Evolutionary conservation across 495 filamentous ascomycete species (phyloP).

Genomic region (Aspergillus coremiiformis): DNA sequence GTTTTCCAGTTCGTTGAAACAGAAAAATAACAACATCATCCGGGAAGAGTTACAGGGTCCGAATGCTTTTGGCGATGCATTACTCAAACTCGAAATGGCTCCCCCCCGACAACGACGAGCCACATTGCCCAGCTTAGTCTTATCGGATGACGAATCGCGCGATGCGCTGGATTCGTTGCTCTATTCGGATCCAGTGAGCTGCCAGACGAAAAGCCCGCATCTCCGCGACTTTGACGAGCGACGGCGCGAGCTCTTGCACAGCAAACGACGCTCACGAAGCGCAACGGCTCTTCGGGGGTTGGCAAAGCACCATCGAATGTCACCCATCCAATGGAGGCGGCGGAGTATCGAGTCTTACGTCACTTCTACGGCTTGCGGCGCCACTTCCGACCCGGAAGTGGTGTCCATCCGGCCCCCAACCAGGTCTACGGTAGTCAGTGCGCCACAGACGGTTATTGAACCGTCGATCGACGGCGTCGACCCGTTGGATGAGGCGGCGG

Average conservation of each 20-base stretch:
- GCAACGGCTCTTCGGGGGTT: slow-evolving; percentile 22
- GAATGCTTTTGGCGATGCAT: slow-evolving; percentile 17
- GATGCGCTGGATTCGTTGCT: slow-evolving; percentile 22
- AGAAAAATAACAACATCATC: slow-evolving; percentile 23
- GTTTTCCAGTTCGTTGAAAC: slow-evolving; percentile 19
- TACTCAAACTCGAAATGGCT: slow-evolving; percentile 17
- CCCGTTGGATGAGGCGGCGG: not conserved
- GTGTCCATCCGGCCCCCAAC: slow-evolving; percentile 24
- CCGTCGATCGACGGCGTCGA: slow-evolving; percentile 14
- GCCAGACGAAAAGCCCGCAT: slow-evolving; percentile 8
- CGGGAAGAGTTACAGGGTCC: slow-evolving; percentile 19
- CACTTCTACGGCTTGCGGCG: slow-evolving; percentile 9
- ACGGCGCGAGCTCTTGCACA: slow-evolving; percentile 16
- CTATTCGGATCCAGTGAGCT: slow-evolving; percentile 7
- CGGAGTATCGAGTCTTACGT: slow-evolving; percentile 21
- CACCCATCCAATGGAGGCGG: slow-evolving; percentile 20
- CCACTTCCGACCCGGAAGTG: slow-evolving; percentile 19
- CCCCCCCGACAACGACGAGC: slow-evolving; percentile 30
- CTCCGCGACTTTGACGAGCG: slow-evolving; percentile 16
- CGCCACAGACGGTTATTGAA: slow-evolving; percentile 17
- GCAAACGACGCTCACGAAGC: slow-evolving; percentile 29
- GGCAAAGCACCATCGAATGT: slow-evolving; percentile 20
- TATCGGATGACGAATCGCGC: slow-evolving; percentile 33
- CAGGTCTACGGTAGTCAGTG: slow-evolving; percentile 27
- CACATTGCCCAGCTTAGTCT: slow-evolving; percentile 39